Conservation (phyloP, 2,329 filamentous ascomycete species). For the Verticillium nubilum region DNA sequence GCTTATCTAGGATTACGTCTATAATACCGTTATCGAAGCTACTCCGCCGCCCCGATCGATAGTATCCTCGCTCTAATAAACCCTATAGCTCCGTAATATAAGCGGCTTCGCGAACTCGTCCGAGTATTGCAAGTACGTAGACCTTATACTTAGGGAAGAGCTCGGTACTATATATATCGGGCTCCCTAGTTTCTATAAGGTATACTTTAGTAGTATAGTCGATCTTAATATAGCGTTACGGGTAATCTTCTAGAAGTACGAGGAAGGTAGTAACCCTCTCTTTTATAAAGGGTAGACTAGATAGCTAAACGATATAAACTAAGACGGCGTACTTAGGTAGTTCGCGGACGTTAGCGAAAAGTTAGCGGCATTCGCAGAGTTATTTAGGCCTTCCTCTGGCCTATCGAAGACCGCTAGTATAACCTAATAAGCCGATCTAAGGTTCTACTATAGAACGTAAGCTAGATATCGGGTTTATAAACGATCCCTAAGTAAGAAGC, state of each 20-base stretch:
- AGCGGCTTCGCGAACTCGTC: constrained; percentile 27
- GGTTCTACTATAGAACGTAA: constrained; percentile 18
- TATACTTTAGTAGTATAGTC: constrained; percentile 24
- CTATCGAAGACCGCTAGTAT: constrained; percentile 18
- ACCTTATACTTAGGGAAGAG: constrained; percentile 25
- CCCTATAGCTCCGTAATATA: constrained; percentile 22
- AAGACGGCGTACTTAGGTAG: constrained; percentile 28
- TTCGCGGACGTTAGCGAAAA: constrained; percentile 21
- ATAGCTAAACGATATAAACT: constrained; percentile 26
- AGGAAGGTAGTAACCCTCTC: constrained; percentile 21
- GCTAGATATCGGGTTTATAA: constrained; percentile 26
- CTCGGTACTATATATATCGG: constrained; percentile 27
- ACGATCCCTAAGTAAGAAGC: constrained; percentile 16
- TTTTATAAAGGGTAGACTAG: constrained; percentile 23
- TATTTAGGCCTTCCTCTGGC: constrained; percentile 13
- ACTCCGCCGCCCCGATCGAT: constrained; percentile 15
- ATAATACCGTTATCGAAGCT: constrained; percentile 12
- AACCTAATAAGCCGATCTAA: constrained; percentile 18
- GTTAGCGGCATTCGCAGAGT: constrained; percentile 20
- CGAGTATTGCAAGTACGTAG: constrained; percentile 23
- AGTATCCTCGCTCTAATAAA: constrained; percentile 22
- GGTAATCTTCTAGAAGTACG: constrained; percentile 26
- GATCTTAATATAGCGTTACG: constrained; percentile 22
- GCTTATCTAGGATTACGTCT: constrained; percentile 29
- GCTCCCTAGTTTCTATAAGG: constrained; percentile 23